These are phyloP conservation scores for Termitomyces sp. DNA, from an alignment of 768 basidiomycete species.

Conservation along the genomic window DNA sequence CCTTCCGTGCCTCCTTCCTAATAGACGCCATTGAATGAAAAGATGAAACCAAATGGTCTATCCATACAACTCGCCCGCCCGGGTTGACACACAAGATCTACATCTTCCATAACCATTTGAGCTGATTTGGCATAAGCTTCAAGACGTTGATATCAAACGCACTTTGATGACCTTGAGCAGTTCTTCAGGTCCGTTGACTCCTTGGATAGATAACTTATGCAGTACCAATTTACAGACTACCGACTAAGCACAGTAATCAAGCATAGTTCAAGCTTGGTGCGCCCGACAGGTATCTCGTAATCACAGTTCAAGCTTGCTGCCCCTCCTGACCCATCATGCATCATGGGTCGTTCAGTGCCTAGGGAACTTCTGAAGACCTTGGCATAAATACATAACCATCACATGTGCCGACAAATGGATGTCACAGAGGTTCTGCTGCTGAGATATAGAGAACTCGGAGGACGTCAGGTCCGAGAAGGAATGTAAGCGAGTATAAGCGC, in stretches of 20 bases:
- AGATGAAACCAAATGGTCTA: too few species aligned
- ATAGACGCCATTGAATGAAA: too few species aligned
- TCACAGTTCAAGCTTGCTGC: background rate
- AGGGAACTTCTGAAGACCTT: background rate
- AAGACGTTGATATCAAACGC: constrained; percentile 17
- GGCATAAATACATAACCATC: background rate
- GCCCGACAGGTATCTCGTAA: background rate
- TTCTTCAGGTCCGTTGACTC: constrained; percentile 96
- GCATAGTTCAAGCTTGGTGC: too few species aligned
- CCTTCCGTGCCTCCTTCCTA: too few species aligned
- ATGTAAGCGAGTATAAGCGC: constrained; percentile 2
- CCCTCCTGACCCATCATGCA: too few species aligned
- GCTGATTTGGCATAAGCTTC: background rate
- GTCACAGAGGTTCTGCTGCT: background rate
- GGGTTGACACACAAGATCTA: background rate
- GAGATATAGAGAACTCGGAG: background rate
- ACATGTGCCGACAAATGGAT: background rate
- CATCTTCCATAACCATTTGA: background rate
- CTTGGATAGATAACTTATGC: constrained; percentile 91
- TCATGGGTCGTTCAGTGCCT: background rate
- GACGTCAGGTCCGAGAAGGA: background rate
- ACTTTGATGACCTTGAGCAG: constrained; percentile 64
- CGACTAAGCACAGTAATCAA: too few species aligned
- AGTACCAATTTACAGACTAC: constrained; percentile 20
- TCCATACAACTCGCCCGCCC: too few species aligned